Base-by-base conservation (phyloP, 192 early-diverging fungal species). In the Pilaira anomala region DNA sequence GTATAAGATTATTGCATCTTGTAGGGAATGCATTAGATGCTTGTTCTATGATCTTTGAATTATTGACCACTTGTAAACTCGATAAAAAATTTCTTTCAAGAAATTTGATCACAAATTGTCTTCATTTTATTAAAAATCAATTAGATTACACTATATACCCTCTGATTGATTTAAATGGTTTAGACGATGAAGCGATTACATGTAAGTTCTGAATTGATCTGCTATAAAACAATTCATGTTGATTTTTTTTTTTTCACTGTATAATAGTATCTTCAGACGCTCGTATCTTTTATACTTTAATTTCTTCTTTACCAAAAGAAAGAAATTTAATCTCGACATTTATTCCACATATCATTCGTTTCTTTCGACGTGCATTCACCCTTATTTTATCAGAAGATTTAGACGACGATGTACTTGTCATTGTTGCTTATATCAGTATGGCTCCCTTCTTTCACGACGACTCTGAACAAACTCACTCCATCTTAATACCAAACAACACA, bases 401-500 rank as follows among this genome's bases (percentile, higher is more conserved):
- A 16, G 78, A 80, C 3, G 82, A 84, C 19, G 50, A 60, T 19
- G 63, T 78, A 21, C 46, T 84, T 5, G 71, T 84, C 22, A 79
- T 74, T n/a, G 29, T 81, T 21, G 66, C 72, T 13, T 84, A 78
- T 46, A 76, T 75, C 22, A 67, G 63, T 25, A 67, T 84, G 29
- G 73, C 71, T 1, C 70, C 80, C 16, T 84, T 82, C 66, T 84
- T 84, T 48, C 69, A 82, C 8, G 76, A 82, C 3, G 54, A 48
- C 11, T 7, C 29, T 2, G 48, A 48, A 29, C 59, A 24, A 7
- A 65, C 48, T 12, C 29, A 53, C 3, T 41, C 52, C 0, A 25
- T 19, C 1, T 26, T 61, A 1, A 7, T 60, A 12, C 2, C 16
- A 14, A 16, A 18, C 26, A 14, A 14, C 13, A 26, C 36, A 11